Evolutionary conservation across 2,329 filamentous ascomycete species (phyloP), one percentile per base, ranked within the genome.

Genomic region (Xylogone sp.): DNA sequence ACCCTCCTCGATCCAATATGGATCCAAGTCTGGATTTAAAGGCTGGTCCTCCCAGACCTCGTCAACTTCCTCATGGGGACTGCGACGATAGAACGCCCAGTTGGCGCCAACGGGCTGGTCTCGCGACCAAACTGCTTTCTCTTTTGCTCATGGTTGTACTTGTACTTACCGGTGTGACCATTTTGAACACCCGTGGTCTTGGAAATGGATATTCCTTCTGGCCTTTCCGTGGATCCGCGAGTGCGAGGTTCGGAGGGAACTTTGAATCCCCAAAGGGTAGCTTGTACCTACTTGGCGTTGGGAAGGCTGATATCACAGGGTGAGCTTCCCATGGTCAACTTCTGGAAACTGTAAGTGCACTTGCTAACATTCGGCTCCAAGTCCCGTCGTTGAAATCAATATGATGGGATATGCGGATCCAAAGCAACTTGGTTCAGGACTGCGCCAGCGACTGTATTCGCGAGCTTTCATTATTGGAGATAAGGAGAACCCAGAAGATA

Each of bases 401-500:
- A 80, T 97, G 66, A 94, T 93, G 78, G 92, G 92, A 55, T 97
- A 97, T 73, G 93, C 93, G 27, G 88, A 92, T 68, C 75, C 86
- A n/a, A 81, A 81, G 42, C 93, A 97, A 71, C 73, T 87, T 24
- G 93, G 93, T 44, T 85, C 84, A 2, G 93, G 93, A 20, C 75
- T 97, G 47, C 85, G 92, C 46, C 93, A 97, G 71, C 83, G 93
- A 46, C 76, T 96, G 16, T 93, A 94, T 70, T 91, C 90, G 39
- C 84, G 93, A 47, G 87, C 93, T 27, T 97, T 97, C 70, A 91
- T 97, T 62, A 74, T 97, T 44, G 91, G 83, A 46, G 82, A 88
- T 62, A 75, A 82, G 4, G 72, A 79, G 39, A 79, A 82, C 18
- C 79, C 86, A 0, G 73, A 78, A 13, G 84, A 95, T 55, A 82